Evolutionary conservation across 805 yeast genomes (phyloP), one percentile per base, ranked within the genome.

Genomic region (Danielia reshetovae): DNA sequence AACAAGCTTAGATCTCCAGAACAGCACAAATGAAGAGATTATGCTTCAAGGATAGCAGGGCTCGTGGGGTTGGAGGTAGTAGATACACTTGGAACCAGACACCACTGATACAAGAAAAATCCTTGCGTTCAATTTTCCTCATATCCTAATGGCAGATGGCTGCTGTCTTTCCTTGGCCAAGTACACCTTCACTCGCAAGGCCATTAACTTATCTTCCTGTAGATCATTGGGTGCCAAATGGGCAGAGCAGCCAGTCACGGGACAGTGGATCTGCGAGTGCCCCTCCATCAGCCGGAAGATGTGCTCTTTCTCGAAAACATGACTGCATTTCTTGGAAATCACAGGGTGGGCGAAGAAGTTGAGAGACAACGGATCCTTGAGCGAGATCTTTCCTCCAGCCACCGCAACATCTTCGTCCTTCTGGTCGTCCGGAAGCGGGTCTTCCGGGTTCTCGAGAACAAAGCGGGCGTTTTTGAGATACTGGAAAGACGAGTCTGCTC

Each of bases 341-440:
- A 74, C 63, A 0, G 94, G 93, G 3, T 58, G 59, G 15, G 55
- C 62, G 54, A 74, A 81, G 27, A 62, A 54, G 34, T 68, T 62
- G 38, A 72, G 51, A 0, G 88, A 75, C 10, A 84, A 64, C 0
- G 90, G 90, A 52, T 89, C 87, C 17, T 65, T 70, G 38, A 85
- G 52, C 30, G 79, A 77, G n/a, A 85, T 62, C 24, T 61, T 73
- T 24, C 93, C 93, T 36, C 93, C 94, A 7, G 75, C 77, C 5
- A 84, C 71, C 27, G 70, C 74, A 21, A 84, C 29, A 15, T 81
- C 90, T 15, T 79, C 85, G 24, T 74, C 80, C 10, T 68, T 78
- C 9, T 50, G 57, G 5, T 57, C 66, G 11, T 65, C 72, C 0
- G 86, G 85, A 13, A 83, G 48, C 5, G 85, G 80, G 18, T 74